These are phyloP conservation scores for Aspergillus puulaauensis DNA, from an alignment of 2,329 filamentous ascomycete species.

Conservation along the genomic window DNA sequence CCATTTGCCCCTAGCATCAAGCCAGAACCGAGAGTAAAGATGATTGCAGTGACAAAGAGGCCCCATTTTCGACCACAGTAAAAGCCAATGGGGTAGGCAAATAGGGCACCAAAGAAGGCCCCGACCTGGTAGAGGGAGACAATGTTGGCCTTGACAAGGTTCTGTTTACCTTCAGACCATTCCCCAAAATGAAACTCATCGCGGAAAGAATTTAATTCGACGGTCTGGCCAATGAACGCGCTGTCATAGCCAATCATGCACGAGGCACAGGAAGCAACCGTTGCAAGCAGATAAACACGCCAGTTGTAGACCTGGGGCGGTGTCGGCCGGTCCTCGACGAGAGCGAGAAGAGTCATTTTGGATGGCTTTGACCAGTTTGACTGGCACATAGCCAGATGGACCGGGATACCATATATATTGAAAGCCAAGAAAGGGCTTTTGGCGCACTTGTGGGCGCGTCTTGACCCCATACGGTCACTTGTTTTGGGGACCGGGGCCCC, in stretches of 20 bases:
- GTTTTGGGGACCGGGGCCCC: background rate
- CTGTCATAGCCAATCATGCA: constrained; percentile 66
- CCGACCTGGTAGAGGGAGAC: constrained; percentile 80
- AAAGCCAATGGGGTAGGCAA: constrained; percentile 65
- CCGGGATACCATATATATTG: too few species aligned
- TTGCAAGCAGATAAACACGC: constrained; percentile 56
- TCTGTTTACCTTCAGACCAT: constrained; percentile 45
- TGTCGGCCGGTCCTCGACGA: constrained; percentile 52
- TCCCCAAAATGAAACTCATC: constrained; percentile 63
- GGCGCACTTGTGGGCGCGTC: too few species aligned
- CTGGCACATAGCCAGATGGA: too few species aligned
- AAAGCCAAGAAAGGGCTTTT: too few species aligned
- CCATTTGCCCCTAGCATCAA: constrained; percentile 68
- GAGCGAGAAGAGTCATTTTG: constrained; percentile 39
- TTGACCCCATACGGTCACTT: background rate
- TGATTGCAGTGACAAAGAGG: constrained; percentile 58
- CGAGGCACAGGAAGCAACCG: constrained; percentile 56
- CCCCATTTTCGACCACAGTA: constrained; percentile 67
- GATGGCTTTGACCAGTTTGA: too few species aligned
- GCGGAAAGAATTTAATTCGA: constrained; percentile 68
- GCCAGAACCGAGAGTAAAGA: constrained; percentile 71
- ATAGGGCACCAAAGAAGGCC: constrained; percentile 75
- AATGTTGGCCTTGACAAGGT: constrained; percentile 68
- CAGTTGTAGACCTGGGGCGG: constrained; percentile 61
- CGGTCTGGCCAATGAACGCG: constrained; percentile 75